Conservation (phyloP, 2,329 filamentous ascomycete genomes). For the Gyromitra esculenta region DNA sequence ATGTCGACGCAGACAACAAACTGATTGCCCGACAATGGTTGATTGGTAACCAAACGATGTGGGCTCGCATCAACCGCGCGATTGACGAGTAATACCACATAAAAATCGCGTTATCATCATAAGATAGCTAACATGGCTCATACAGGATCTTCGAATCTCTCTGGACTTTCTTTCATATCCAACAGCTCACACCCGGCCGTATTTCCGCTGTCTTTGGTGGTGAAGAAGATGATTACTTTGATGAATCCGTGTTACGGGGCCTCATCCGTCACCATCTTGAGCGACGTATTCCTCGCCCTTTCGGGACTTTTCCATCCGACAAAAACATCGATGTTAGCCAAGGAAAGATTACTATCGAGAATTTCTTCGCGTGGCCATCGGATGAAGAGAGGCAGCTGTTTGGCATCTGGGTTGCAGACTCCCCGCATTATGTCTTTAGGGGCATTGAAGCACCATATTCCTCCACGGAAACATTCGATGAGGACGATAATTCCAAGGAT, state of each 20-base stretch:
- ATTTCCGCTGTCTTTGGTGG: background rate
- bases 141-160: conserved; percentile 55
- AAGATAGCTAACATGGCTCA: background rate
- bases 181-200: conserved; percentile 2
- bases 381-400: conserved; percentile 32
- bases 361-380: conserved; percentile 30
- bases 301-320: too few species aligned
- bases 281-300: conserved; percentile 14
- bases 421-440: conserved; percentile 15
- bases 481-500: background rate
- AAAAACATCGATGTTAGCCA: background rate
- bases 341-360: background rate
- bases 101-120: background rate
- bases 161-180: conserved; percentile 51
- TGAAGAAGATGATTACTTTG: background rate
- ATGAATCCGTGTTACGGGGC: background rate
- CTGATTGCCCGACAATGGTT: conserved; percentile 49
- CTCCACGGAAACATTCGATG: conserved; percentile 5
- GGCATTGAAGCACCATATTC: background rate
- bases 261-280: conserved; percentile 18
- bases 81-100: conserved; percentile 55
- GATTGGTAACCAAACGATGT: conserved; percentile 55
- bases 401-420: conserved; percentile 15
- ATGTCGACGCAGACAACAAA: conserved; percentile 5
- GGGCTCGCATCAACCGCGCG: conserved; percentile 55